These are phyloP conservation scores for Pistacia atlantica DNA, from an alignment of 345 rosid species.

Conservation along the genomic window DNA sequence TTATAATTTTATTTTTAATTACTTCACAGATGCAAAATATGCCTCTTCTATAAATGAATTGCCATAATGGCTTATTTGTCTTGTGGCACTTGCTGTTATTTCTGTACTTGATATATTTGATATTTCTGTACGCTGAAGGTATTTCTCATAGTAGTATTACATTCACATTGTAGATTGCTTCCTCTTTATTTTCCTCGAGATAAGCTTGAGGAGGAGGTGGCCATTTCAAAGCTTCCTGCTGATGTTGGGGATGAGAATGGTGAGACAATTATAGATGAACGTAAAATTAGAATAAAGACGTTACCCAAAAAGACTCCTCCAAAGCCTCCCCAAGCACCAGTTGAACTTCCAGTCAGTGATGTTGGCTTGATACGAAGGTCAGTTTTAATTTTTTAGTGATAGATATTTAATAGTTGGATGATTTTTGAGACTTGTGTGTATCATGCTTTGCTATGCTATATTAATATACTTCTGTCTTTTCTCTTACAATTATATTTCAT, in stretches of 20 bases:
- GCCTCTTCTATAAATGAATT: constrained; percentile 16
- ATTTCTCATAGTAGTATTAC: constrained; percentile 16
- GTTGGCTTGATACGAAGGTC: constrained; percentile 88
- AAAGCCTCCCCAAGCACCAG: constrained; percentile 60
- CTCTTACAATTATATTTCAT: too few relatives aligned
- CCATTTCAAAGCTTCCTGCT: constrained; percentile 90
- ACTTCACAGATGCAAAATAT: constrained; percentile 9
- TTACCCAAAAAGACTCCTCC: constrained; percentile 70
- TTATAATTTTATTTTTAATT: constrained; percentile 6
- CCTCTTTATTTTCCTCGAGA: constrained; percentile 98
- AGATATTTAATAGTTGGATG: constrained; percentile 3
- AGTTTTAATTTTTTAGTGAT: constrained; percentile 17
- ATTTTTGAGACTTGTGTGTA: neutral
- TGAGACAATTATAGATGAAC: constrained; percentile 90
- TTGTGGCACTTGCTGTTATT: neutral
- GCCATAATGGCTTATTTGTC: constrained; percentile 9
- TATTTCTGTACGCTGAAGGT: neutral
- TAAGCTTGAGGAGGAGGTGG: constrained; percentile 85
- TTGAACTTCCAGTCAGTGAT: constrained; percentile 66
- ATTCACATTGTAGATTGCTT: constrained; percentile 63
- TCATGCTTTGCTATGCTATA: too few relatives aligned
- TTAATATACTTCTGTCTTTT: too few relatives aligned
- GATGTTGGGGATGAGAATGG: constrained; percentile 99
- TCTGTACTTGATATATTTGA: neutral
- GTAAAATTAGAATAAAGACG: constrained; percentile 92